These are phyloP conservation scores for Malus asiatica DNA, from an alignment of 306 rosid species.

Conservation along the genomic window DNA sequence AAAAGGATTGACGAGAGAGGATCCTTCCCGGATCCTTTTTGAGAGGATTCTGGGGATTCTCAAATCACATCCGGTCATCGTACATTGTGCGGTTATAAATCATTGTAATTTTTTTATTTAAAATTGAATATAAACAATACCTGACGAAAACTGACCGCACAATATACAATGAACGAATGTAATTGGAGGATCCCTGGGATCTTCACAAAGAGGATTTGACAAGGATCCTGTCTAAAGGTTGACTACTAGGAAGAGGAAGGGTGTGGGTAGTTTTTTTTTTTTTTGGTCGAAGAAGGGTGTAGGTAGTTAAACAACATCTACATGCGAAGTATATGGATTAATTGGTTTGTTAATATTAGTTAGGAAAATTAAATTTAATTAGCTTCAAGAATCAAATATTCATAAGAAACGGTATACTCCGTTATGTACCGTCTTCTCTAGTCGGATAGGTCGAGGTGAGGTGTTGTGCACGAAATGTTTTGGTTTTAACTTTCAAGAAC, in stretches of 20 bases:
- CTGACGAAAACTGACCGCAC: no score
- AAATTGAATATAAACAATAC: no score
- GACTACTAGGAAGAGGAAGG: no score
- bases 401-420: not conserved
- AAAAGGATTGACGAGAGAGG: not conserved
- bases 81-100: no score
- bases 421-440: not conserved
- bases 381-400: not conserved
- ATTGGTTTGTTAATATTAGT: not conserved
- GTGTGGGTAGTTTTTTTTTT: not conserved
- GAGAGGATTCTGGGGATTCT: rapidly evolving
- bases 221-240: no score
- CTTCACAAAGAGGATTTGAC: no score
- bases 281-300: no score
- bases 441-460: conserved; percentile 19
- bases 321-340: not conserved
- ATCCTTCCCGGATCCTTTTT: no score
- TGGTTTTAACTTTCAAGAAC: conserved; percentile 11
- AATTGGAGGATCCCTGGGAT: no score
- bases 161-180: no score
- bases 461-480: conserved; percentile 47
- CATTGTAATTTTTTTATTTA: no score
- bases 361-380: not conserved
- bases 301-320: not conserved
- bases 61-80: no score